Percentiles rank a stretch among this genome's conserved stretches.
Evolutionary conservation across 2,329 filamentous ascomycete species (phyloP).

Genomic region (Orbilia quercus): DNA sequence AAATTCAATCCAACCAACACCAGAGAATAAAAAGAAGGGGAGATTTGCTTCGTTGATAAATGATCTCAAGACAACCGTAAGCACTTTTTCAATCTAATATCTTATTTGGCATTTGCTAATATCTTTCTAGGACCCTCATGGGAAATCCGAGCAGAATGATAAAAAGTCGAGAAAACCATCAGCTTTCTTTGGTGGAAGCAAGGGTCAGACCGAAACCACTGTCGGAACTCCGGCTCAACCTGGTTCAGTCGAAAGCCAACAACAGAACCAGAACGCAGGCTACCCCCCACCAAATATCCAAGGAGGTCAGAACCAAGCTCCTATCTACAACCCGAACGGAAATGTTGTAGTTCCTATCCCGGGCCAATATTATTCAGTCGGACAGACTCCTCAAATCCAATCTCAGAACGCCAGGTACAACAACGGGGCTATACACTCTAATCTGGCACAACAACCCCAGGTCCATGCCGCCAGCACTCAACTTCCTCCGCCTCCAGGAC

Average conservation of each 20-base stretch:
- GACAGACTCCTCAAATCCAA: slow-evolving; percentile 28
- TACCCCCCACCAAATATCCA: slow-evolving; percentile 28
- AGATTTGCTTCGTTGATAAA: slow-evolving; percentile 37
- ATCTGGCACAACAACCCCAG: slow-evolving; percentile 13
- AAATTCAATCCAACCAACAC: slow-evolving; percentile 34
- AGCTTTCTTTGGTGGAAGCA: slow-evolving; percentile 25
- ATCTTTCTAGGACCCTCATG: slow-evolving; percentile 9
- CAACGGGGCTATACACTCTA: slow-evolving; percentile 24
- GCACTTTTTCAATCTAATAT: not conserved
- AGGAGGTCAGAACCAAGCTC: slow-evolving; percentile 21
- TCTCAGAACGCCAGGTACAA: slow-evolving; percentile 9
- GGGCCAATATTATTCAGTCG: slow-evolving; percentile 36
- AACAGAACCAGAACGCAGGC: slow-evolving; percentile 8
- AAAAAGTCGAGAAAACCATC: slow-evolving; percentile 41
- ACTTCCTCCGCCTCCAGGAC: slow-evolving; percentile 10
- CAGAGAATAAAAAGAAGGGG: slow-evolving; percentile 48
- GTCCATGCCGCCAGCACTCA: slow-evolving; percentile 11
- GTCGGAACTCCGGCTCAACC: slow-evolving; percentile 5
- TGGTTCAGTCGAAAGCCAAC: slow-evolving; percentile 11
- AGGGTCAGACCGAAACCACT: slow-evolving; percentile 16
- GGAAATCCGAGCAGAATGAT: slow-evolving; percentile 9
- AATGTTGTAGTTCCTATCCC: slow-evolving; percentile 47
- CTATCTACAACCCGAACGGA: slow-evolving; percentile 31
- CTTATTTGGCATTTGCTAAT: not conserved
- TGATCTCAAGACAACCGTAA: slow-evolving; percentile 44